Evolutionary conservation across 2,329 filamentous ascomycete genomes (phyloP).

Genomic region (Fusarium miscanthi): DNA sequence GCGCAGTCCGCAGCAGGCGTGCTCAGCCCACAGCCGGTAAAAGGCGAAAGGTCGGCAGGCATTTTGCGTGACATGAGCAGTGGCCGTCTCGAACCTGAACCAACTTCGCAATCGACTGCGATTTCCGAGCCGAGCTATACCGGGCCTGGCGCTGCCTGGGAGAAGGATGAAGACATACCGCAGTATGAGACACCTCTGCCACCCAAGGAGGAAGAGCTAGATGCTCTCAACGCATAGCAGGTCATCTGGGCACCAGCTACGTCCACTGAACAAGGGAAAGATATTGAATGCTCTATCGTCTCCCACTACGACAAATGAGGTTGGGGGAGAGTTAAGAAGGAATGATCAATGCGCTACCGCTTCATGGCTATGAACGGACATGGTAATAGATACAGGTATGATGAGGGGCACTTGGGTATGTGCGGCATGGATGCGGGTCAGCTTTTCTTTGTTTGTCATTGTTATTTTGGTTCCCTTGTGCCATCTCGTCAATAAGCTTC

Average conservation of each 20-base stretch:
- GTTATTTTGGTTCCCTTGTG: slow-evolving; percentile 6
- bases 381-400: slow-evolving; percentile 22
- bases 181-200: slow-evolving; percentile 51
- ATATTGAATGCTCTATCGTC: slow-evolving; percentile 6
- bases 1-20: slow-evolving; percentile 45
- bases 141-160: slow-evolving; percentile 63
- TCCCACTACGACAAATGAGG: slow-evolving; percentile 5
- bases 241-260: slow-evolving; percentile 19
- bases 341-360: slow-evolving; percentile 40
- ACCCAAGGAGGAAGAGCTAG: slow-evolving; percentile 55
- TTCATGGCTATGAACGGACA: slow-evolving; percentile 26
- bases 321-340: slow-evolving; percentile 19
- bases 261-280: slow-evolving; percentile 10
- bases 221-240: slow-evolving; percentile 54
- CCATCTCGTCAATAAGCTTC: not conserved
- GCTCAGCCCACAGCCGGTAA: slow-evolving; percentile 57
- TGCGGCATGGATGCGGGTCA: slow-evolving; percentile 6
- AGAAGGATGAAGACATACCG: slow-evolving; percentile 60
- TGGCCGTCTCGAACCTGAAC: slow-evolving; percentile 26
- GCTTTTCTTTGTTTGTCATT: slow-evolving; percentile 22
- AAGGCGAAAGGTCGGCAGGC: slow-evolving; percentile 52
- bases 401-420: slow-evolving; percentile 24
- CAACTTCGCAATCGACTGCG: slow-evolving; percentile 28
- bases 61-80: slow-evolving; percentile 49
- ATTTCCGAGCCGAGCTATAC: slow-evolving; percentile 60